Conservation (phyloP, 805 yeast genomes). For the Schwanniomyces occidentalis region DNA sequence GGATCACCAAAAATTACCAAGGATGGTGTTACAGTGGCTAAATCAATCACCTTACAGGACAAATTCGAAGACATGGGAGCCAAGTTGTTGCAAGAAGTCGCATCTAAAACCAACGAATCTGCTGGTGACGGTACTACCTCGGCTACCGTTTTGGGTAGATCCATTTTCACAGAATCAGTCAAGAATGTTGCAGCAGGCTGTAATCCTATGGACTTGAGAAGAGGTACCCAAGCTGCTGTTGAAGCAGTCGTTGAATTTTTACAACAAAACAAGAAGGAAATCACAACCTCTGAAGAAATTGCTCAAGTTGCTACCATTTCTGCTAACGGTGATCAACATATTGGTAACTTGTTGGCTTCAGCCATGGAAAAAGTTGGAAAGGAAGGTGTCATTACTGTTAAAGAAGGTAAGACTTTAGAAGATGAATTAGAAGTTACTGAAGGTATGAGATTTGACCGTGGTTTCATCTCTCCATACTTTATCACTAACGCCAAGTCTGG, state of each 20-base stretch:
- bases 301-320: constrained; percentile 98
- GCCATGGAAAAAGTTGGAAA: constrained; percentile 99
- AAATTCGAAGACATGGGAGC: constrained; percentile 97
- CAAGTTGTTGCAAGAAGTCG: constrained; percentile 91
- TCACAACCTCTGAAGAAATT: constrained; percentile 90
- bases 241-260: constrained; percentile 86
- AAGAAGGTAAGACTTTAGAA: constrained; percentile 94
- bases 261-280: constrained; percentile 83
- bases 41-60: constrained; percentile 76
- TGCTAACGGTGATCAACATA: constrained; percentile 93
- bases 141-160: constrained; percentile 94
- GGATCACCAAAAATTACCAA: constrained; percentile 98
- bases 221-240: constrained; percentile 96
- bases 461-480: constrained; percentile 95
- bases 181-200: constrained; percentile 98
- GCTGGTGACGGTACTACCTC: constrained; percentile 99
- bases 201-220: constrained; percentile 97
- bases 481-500: constrained; percentile 90
- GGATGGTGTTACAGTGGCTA: constrained; percentile 98
- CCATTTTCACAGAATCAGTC: constrained; percentile 92
- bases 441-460: constrained; percentile 98
- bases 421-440: constrained; percentile 95
- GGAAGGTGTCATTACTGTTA: constrained; percentile 98
- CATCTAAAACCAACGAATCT: constrained; percentile 92
- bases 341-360: constrained; percentile 85